Conservation (phyloP, 495 filamentous ascomycete species). For the Penicillium chermesinum region DNA sequence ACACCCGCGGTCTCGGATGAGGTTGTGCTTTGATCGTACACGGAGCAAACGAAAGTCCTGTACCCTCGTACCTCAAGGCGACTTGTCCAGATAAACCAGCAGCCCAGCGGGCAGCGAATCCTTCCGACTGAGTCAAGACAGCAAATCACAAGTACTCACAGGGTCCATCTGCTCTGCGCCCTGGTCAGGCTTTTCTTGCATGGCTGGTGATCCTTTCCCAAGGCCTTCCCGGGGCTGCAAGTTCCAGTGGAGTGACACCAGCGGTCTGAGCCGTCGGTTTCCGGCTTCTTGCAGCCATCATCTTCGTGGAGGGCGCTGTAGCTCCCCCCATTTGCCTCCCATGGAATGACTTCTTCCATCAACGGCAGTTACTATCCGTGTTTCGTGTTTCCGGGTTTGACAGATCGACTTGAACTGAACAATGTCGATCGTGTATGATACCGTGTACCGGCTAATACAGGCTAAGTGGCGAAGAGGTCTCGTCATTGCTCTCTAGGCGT, state of each 20-base stretch:
- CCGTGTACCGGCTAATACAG: not conserved
- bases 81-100: too few species aligned
- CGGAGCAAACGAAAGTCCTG: not conserved
- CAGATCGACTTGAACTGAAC: not conserved
- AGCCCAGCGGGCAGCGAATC: not conserved
- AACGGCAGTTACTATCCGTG: not conserved
- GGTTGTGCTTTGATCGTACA: not conserved
- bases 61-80: not conserved
- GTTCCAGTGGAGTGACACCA: conserved; percentile 21
- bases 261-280: conserved; percentile 23
- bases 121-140: not conserved
- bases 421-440: not conserved
- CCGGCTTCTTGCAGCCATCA: conserved; percentile 24
- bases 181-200: not conserved
- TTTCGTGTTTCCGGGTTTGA: not conserved
- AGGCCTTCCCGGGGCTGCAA: conserved; percentile 13
- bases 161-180: not conserved
- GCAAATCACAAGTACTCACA: not conserved
- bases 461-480: not conserved
- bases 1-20: conserved; percentile 15
- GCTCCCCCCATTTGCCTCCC: not conserved
- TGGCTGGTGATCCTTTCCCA: conserved; percentile 15
- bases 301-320: conserved; percentile 1
- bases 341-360: not conserved
- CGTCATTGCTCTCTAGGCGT: not conserved